phyloP scores from a whole-genome alignment of 768 basidiomycete species.

The Boletus subcaerulescens region DNA sequence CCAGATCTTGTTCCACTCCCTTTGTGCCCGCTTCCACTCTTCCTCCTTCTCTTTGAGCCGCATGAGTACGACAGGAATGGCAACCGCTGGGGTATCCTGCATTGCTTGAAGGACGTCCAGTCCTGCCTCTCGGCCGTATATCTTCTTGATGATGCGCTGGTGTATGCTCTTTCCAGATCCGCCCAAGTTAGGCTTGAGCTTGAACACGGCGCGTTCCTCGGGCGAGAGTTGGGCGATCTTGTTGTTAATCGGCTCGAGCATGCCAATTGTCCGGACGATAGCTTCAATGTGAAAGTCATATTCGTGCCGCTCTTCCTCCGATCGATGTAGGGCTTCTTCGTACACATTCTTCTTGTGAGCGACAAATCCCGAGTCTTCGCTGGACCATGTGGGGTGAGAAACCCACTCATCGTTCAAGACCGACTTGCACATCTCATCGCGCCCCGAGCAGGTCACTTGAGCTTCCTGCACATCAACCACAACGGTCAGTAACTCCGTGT shows the following conservation, averaged over 20 bases:
- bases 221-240: constrained; percentile 76
- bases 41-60: constrained; percentile 96
- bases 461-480: constrained; percentile 56
- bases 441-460: constrained; percentile 86
- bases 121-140: constrained; percentile 87
- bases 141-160: constrained; percentile 92
- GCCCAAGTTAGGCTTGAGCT: constrained; percentile 84
- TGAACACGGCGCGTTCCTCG: constrained; percentile 79
- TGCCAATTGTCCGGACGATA: constrained; percentile 82
- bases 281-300: constrained; percentile 99
- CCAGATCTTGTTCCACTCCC: constrained; percentile 99
- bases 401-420: constrained; percentile 99
- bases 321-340: constrained; percentile 94
- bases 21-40: constrained; percentile 95
- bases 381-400: constrained; percentile 93
- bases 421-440: constrained; percentile 94
- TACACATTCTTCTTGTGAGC: constrained; percentile 93
- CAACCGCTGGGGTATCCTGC: constrained; percentile 87
- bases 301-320: constrained; percentile 97
- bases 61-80: constrained; percentile 85
- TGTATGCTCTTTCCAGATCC: constrained; percentile 86
- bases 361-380: constrained; percentile 89
- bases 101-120: constrained; percentile 80
- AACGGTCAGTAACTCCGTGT: not conserved
- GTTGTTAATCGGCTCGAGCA: constrained; percentile 88